These are phyloP conservation scores for Lipomyces mesembrius DNA, from an alignment of 805 yeast genomes.

Conservation along the genomic window DNA sequence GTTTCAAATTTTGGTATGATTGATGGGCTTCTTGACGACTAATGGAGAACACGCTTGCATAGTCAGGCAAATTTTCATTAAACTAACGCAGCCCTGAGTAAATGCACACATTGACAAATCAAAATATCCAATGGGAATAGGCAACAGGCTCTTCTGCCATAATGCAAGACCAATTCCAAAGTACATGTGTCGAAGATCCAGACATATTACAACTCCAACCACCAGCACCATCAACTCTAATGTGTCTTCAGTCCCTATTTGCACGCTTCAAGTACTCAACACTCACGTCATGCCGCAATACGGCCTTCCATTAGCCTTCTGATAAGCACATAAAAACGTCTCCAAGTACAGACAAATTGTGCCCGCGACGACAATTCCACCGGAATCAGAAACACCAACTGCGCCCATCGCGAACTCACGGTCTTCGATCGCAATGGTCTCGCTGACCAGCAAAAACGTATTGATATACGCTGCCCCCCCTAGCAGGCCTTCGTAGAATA, in stretches of 20 bases:
- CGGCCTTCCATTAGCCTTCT: constrained; percentile 70
- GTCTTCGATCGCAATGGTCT: constrained; percentile 55
- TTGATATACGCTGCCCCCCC: constrained; percentile 93
- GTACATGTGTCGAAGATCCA: not conserved
- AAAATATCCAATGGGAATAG: not conserved
- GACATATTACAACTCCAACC: not conserved
- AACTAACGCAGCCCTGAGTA: not conserved
- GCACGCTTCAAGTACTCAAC: not conserved
- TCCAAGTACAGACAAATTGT: constrained; percentile 75
- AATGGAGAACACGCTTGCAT: not conserved
- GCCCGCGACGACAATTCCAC: constrained; percentile 85
- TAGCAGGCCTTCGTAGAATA: constrained; percentile 82
- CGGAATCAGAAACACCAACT: constrained; percentile 80
- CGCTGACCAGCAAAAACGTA: constrained; percentile 79
- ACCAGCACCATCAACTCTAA: not conserved
- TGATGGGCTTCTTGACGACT: not conserved
- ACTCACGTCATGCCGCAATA: constrained; percentile 65
- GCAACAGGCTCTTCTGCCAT: constrained; percentile 1
- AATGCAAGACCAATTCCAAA: not conserved
- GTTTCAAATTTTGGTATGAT: not conserved
- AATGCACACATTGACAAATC: not conserved
- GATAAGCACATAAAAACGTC: constrained; percentile 69
- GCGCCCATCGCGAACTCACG: constrained; percentile 83
- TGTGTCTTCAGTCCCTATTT: not conserved
- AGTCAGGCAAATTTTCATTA: not conserved